Evolutionary conservation across 805 yeast species (phyloP), one percentile per base, ranked within the genome.

Genomic region (Babjeviella inositovora): DNA sequence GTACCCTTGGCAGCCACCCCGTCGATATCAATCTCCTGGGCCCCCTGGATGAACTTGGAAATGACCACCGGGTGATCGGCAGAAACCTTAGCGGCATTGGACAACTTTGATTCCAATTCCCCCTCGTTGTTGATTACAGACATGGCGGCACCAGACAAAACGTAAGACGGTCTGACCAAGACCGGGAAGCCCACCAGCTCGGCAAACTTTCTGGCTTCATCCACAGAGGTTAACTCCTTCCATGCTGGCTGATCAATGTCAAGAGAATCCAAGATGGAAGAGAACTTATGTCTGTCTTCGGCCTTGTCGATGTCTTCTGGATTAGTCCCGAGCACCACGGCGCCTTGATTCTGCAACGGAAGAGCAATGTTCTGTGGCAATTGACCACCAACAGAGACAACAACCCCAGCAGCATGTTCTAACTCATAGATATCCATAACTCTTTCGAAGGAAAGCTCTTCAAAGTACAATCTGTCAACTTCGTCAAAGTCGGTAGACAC

Each of bases 71-170:
- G 98, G 47, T 87, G 92, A 43, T 90, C 97, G 32, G 84, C 77
- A 16, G 95, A 80, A 28, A 87, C 95, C 39, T 80, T 73, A 19
- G 94, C 71, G 21, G 98, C 98, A 40, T 74, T 71, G 30, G 75
- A 69, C 39, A 87, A 62, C 52, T 90, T 84, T 23, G 68, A 46
- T 38, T 74, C 90, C 35, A 87, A 67, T 49, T 90, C 96, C 22
- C 62, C 56, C 46, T 75, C 74, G 31, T 66, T 68, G 43, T 68
- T 67, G 35, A 90, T 85, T 20, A 84, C 95, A 31, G 90, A 75
- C 98, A 87, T 90, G 29, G 98, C 97, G 31, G 98, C 97, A 57
- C 98, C 98, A 27, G 94, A 80, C 33, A 87, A 63, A 23, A 87
- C 98, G 44, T 87, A 87, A 2, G 97, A 85, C 24, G 98, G 98